Conservation (phyloP, 2,329 filamentous ascomycete genomes). For the Calonectria multiphialidica region DNA sequence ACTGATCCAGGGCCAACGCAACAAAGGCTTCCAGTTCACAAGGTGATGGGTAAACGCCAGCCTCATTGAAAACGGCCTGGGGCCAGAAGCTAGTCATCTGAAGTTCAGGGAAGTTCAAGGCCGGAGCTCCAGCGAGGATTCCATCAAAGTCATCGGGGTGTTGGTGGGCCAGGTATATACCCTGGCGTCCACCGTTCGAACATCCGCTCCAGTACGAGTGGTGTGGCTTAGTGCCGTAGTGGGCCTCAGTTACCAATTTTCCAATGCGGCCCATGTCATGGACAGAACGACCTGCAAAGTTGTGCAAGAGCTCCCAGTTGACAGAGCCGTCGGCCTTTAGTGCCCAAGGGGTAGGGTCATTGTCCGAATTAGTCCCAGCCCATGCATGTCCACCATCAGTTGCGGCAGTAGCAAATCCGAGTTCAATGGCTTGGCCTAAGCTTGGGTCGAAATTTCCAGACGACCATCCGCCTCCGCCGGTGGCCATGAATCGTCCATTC, state of each 20-base stretch:
- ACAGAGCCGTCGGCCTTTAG: neutral
- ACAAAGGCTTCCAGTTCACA: constrained; percentile 10
- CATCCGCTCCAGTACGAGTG: constrained; percentile 23
- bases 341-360: neutral
- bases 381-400: neutral
- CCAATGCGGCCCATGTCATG: neutral
- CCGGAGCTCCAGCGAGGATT: constrained; percentile 1
- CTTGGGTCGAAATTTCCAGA: neutral
- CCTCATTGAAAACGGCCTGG: constrained; percentile 13
- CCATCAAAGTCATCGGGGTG: too few species aligned
- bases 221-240: neutral
- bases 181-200: constrained; percentile 18
- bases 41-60: neutral
- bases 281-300: neutral
- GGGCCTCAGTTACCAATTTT: neutral
- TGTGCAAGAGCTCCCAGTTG: neutral
- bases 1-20: neutral
- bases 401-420: constrained; percentile 7
- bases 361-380: neutral
- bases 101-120: neutral
- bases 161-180: neutral
- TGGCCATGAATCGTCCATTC: constrained; percentile 7
- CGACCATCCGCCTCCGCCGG: constrained; percentile 11
- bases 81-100: constrained; percentile 13
- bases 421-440: neutral